Conservation (phyloP, 2,329 filamentous ascomycete genomes). For the Phoma herbarum region DNA sequence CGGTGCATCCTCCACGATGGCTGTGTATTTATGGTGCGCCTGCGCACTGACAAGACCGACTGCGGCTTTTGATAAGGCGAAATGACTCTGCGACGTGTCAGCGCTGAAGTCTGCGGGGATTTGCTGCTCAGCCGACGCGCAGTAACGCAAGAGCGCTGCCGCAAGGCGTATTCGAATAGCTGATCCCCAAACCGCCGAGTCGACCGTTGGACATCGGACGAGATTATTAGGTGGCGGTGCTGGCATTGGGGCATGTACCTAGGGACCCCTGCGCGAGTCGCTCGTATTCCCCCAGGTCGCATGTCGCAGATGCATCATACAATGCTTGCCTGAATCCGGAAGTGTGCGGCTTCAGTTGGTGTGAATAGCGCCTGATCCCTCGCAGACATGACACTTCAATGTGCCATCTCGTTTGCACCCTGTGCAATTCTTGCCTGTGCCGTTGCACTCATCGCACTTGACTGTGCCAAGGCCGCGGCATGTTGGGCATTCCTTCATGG, state of each 20-base stretch:
- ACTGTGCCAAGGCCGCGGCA: constrained; percentile 45
- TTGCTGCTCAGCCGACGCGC: background rate
- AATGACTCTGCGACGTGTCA: constrained; percentile 7
- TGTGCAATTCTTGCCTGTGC: constrained; percentile 34
- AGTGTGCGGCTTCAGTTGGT: constrained; percentile 34
- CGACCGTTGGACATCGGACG: background rate
- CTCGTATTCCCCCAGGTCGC: constrained; percentile 21
- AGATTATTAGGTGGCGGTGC: constrained; percentile 13
- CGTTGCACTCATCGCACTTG: constrained; percentile 48
- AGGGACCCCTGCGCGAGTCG: constrained; percentile 26
- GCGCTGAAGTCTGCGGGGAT: background rate
- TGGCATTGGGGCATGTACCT: constrained; percentile 23
- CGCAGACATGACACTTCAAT: constrained; percentile 44
- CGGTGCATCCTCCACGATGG: constrained; percentile 1
- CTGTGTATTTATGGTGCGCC: constrained; percentile 20
- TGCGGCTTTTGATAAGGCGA: background rate
- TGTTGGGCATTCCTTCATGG: constrained; percentile 45
- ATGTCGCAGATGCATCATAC: constrained; percentile 17
- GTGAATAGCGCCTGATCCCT: constrained; percentile 47
- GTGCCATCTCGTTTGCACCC: constrained; percentile 42
- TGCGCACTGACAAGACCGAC: constrained; percentile 25
- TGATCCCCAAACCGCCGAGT: background rate
- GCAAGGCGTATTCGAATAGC: background rate
- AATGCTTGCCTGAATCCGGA: constrained; percentile 12
- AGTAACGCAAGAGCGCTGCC: background rate